phyloP scores from a whole-genome alignment of 805 yeast species.

The Starmerella geochares region DNA sequence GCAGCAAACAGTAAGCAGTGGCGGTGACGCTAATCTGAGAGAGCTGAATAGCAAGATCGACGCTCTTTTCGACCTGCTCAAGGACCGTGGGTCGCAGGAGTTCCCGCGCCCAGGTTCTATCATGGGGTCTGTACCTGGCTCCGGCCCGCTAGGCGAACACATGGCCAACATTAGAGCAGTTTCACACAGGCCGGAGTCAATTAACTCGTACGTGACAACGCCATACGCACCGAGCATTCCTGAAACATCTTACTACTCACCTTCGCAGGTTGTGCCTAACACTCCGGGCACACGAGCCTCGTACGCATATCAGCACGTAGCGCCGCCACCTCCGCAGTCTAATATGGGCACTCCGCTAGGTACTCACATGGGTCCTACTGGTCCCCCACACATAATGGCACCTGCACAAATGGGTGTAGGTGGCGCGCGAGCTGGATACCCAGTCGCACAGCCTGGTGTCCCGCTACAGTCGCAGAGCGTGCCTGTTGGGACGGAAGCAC shows the following conservation, averaged over 20 bases:
- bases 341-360: no score
- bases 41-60: conserved; percentile 1
- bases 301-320: background rate
- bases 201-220: background rate
- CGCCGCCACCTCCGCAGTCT: background rate
- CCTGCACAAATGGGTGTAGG: background rate
- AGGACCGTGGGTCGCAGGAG: conserved; percentile 8
- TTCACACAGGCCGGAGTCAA: conserved; percentile 26
- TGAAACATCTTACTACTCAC: conserved; percentile 21
- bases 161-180: background rate
- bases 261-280: background rate
- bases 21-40: background rate
- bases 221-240: conserved; percentile 25
- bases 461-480: background rate
- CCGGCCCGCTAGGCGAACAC: background rate
- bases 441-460: background rate
- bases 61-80: conserved; percentile 22
- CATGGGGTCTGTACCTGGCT: background rate
- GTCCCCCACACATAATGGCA: background rate
- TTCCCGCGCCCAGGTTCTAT: conserved; percentile 3
- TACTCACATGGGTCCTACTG: background rate
- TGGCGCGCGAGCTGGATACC: background rate
- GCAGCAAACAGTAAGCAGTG: background rate
- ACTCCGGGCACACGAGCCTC: background rate
- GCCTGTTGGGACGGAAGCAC: background rate